These are phyloP conservation scores for Selenicereus undatus DNA, from an alignment of 148 eudicot species.

Conservation along the genomic window DNA sequence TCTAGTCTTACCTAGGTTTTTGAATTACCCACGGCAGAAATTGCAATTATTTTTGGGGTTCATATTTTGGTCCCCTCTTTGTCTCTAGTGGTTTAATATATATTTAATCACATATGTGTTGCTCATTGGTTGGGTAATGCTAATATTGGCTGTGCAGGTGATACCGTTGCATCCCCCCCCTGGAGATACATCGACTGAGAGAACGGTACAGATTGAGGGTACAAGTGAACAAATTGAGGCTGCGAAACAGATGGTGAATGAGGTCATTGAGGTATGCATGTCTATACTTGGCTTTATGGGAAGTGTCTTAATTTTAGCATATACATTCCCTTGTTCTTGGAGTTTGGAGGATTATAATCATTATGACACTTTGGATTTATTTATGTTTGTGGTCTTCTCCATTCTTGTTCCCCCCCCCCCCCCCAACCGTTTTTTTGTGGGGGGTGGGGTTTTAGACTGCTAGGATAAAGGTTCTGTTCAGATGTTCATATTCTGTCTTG, in stretches of 20 bases:
- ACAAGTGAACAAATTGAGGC: slow-evolving; percentile 81
- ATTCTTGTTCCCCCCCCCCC: background rate
- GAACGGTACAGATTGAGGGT: slow-evolving; percentile 93
- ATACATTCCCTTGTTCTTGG: background rate
- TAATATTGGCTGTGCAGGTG: slow-evolving; percentile 41
- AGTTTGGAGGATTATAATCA: background rate
- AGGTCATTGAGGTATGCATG: slow-evolving; percentile 83
- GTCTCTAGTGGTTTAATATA: background rate
- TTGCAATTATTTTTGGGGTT: background rate
- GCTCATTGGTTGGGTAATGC: background rate
- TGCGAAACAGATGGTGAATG: slow-evolving; percentile 87
- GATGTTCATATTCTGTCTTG: background rate
- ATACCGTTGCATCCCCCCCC: slow-evolving; percentile 93
- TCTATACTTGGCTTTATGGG: slow-evolving; percentile 20
- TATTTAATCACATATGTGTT: background rate
- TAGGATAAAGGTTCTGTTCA: background rate
- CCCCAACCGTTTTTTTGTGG: background rate
- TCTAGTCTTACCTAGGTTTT: background rate
- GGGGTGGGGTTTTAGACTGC: background rate
- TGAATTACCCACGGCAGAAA: background rate
- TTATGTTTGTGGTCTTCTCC: background rate
- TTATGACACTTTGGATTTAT: background rate
- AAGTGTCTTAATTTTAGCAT: slow-evolving; percentile 10
- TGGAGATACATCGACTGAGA: slow-evolving; percentile 77
- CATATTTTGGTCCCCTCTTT: background rate